Evolutionary conservation across 83 land plant species (phyloP), one percentile per base, ranked within the genome.

Genomic region (Picea abies): DNA sequence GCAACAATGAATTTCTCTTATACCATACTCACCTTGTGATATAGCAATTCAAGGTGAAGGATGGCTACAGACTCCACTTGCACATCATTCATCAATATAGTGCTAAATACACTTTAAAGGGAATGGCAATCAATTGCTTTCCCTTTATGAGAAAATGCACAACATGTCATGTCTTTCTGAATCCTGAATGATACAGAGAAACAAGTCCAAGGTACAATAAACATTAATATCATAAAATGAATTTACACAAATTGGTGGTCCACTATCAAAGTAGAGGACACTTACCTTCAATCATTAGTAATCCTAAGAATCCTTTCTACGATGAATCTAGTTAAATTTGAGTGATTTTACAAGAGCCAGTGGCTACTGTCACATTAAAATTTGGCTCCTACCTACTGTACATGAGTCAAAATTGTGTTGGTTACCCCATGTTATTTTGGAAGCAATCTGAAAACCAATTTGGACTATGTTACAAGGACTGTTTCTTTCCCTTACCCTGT

Each of bases 401-500:
- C 77, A 73, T 41, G 77, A 73, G 77, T 73, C 77, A 73, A 73
- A 73, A 73, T 44, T 73, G 77, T 73, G 58, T 73, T 44, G 47
- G 77, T 44, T 73, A 26, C 77, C 41, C 77, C 58, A 73, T 3
- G 77, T 44, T 56, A 15, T 22, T 73, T n/a, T 47, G 58, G 77
- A 73, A 73, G 77, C 77, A 73, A 73, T 73, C 11, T 73, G 25
- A n/a, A 41, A 23, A 23, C 47, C 77, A 73, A 73, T 73, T 73
- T 73, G 25, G 77, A 73, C 77, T 73, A 73, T 73, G 77, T 73
- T 73, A 91, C 70, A 79, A 78, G 41, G 84, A 79, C 44, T 87
- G 90, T 76, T 90, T 83, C 80, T 62, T 83, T 26, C 84, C 76
- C 63, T 83, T 81, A 35, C 84, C 47, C 76, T 78, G 73, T 62